Evolutionary conservation across 1,139 yeast species (phyloP).

Genomic region (Scheffersomyces cryptocercus): DNA sequence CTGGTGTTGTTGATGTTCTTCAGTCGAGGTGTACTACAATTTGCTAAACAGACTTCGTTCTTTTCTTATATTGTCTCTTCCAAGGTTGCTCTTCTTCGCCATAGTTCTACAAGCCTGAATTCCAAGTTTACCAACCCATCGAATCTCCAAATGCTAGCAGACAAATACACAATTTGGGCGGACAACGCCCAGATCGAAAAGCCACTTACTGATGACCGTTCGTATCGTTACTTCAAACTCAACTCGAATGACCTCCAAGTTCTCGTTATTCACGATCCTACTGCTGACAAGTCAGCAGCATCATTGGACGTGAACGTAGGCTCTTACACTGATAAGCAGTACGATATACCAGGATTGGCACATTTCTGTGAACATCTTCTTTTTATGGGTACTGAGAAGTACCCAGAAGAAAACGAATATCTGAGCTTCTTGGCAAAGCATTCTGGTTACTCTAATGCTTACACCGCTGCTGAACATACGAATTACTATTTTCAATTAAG

Average conservation of each 20-base stretch:
- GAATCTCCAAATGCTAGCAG: no score
- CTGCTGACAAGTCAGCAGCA: slow-evolving; percentile 91
- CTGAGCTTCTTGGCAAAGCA: slow-evolving; percentile 73
- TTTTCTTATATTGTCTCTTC: no score
- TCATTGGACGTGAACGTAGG: slow-evolving; percentile 92
- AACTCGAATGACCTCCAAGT: slow-evolving; percentile 67
- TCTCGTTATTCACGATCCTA: slow-evolving; percentile 75
- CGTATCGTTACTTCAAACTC: slow-evolving; percentile 66
- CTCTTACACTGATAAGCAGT: slow-evolving; percentile 74
- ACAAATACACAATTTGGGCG: slow-evolving; percentile 10
- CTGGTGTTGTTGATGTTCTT: no score
- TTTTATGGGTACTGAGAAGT: slow-evolving; percentile 95
- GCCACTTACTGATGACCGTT: slow-evolving; percentile 74
- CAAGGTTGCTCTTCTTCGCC: no score
- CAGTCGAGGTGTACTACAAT: no score
- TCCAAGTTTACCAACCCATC: no score
- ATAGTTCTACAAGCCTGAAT: no score
- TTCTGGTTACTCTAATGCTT: slow-evolving; percentile 72
- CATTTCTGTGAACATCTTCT: slow-evolving; percentile 95
- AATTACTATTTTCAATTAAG: slow-evolving; percentile 88
- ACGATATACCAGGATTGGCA: slow-evolving; percentile 78
- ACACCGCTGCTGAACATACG: slow-evolving; percentile 85
- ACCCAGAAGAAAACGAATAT: slow-evolving; percentile 90
- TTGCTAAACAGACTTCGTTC: no score
- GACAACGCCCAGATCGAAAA: slow-evolving; percentile 39